Base-by-base conservation (phyloP, 208 protist genomes). In the Crithidia expoeki region DNA sequence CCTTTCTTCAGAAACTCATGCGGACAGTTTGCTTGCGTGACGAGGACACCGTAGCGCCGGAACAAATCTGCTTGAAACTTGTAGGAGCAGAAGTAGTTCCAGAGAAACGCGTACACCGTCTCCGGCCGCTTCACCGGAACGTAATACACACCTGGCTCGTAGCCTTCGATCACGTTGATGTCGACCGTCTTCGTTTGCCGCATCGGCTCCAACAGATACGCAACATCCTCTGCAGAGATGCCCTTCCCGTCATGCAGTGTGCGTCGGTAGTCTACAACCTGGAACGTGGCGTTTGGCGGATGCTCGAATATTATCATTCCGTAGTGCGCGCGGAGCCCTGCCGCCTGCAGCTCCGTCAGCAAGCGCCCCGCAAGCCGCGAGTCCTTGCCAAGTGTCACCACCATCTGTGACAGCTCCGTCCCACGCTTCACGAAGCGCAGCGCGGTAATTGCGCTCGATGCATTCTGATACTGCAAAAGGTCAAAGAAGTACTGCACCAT, bases 401-500 rank as follows among this genome's bases (percentile, higher is more conserved):
- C 87, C 53, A 94, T 66, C 80, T 96, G 91, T 27, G 79, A 74
- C 25, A 96, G 64, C 65, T 86, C 79, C 3, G 73, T 76, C 0
- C 88, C 91, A 30, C 83, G 82, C 67, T 94, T 94, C 40, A 93
- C 83, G 65, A 96, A 90, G 16, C 86, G 84, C 63, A 96, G 67
- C 40, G 80, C 80, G 16, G 89, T 94, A 14, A 96, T 85, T 42
- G 91, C 85, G n/a, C 79, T 89, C 3, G 79, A 64, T 17, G 88
- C 85, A 27, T 80, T 67, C 46, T 88, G 67, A 66, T 93, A 94
- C 19, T 80, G 62, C 12, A 96, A 63, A 16, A 94, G 78, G 23
- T 93, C 83, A 28, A 94, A 63, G 36, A 96, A 33, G 73, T 96
- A 96, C 73, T 92, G 76, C 25, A 93, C 84, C 72, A 96, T 83